Evolutionary conservation across 805 yeast genomes (phyloP).

Genomic region (Candida lessepsii): DNA sequence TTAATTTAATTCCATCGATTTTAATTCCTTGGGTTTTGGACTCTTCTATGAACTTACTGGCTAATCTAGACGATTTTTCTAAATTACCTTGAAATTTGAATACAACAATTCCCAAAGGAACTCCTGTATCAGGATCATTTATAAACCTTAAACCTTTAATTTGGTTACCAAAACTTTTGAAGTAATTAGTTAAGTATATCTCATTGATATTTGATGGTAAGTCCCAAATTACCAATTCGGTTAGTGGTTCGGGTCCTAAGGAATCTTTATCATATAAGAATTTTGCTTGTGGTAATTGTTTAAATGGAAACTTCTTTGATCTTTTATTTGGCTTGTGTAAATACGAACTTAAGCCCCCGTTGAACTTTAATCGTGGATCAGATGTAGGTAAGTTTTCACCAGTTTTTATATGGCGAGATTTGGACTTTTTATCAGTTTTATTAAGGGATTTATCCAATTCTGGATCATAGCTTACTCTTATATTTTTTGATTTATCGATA

Average conservation of each 20-base stretch:
- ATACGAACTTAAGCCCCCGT: slow-evolving; percentile 22
- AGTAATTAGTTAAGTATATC: slow-evolving; percentile 45
- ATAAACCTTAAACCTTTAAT: slow-evolving; percentile 57
- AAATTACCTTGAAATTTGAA: slow-evolving; percentile 58
- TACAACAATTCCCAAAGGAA: slow-evolving; percentile 71
- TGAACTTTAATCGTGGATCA: slow-evolving; percentile 43
- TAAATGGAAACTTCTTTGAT: slow-evolving; percentile 42
- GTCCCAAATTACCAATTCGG: slow-evolving; percentile 69
- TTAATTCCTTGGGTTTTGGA: slow-evolving; percentile 33
- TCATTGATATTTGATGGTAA: slow-evolving; percentile 55
- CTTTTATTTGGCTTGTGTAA: slow-evolving; percentile 38
- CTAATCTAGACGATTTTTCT: slow-evolving; percentile 43
- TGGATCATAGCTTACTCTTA: slow-evolving; percentile 51
- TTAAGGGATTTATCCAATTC: slow-evolving; percentile 35
- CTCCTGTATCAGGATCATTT: slow-evolving; percentile 72
- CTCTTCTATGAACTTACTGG: slow-evolving; percentile 29
- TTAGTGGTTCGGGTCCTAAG: slow-evolving; percentile 69
- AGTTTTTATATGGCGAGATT: slow-evolving; percentile 41
- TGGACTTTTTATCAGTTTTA: slow-evolving; percentile 30
- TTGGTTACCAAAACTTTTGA: slow-evolving; percentile 59
- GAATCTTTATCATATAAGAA: slow-evolving; percentile 66
- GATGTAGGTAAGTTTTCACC: slow-evolving; percentile 20
- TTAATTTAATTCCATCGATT: slow-evolving; percentile 52
- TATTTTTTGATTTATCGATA: slow-evolving; percentile 27
- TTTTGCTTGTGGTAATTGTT: slow-evolving; percentile 41